These are phyloP conservation scores for Calamus simplicifolius DNA, from an alignment of 176 grass and related monocot species.

Conservation along the genomic window DNA sequence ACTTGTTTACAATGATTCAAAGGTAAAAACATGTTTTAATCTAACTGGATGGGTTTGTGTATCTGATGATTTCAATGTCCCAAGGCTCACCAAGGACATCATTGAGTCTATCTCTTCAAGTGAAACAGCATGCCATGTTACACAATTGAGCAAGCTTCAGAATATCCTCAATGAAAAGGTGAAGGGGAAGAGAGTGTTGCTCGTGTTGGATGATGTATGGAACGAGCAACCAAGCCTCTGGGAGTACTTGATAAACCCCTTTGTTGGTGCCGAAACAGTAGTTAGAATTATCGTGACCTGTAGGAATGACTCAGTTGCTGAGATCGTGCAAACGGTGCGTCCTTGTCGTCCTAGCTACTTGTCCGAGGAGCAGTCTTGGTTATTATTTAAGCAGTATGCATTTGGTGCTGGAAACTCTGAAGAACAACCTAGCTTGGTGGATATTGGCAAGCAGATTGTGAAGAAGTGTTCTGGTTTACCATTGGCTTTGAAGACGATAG, in stretches of 20 bases:
- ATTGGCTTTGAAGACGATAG: slow-evolving; percentile 33
- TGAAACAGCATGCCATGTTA: neutral
- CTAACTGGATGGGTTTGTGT: slow-evolving; percentile 32
- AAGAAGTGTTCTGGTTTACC: slow-evolving; percentile 33
- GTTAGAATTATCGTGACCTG: slow-evolving; percentile 32
- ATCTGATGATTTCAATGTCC: slow-evolving; percentile 28
- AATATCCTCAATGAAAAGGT: neutral
- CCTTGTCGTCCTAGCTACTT: slow-evolving; percentile 6
- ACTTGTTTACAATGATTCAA: slow-evolving; percentile 28
- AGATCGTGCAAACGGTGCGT: slow-evolving; percentile 7
- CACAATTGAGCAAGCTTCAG: slow-evolving; percentile 17
- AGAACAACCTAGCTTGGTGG: neutral
- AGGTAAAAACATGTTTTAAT: slow-evolving; percentile 16
- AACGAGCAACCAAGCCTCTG: slow-evolving; percentile 3
- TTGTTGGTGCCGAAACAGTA: slow-evolving; percentile 6
- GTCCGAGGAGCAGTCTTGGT: slow-evolving; percentile 13
- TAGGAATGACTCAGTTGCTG: slow-evolving; percentile 26
- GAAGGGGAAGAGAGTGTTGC: slow-evolving; percentile 8
- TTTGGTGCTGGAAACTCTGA: slow-evolving; percentile 7
- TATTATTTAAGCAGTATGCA: slow-evolving; percentile 31
- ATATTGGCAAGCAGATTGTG: slow-evolving; percentile 21
- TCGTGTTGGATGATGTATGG: slow-evolving; percentile 45
- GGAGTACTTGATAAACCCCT: slow-evolving; percentile 11
- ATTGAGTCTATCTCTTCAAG: slow-evolving; percentile 11
- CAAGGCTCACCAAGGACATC: slow-evolving; percentile 11